Conservation (phyloP, 2,329 filamentous ascomycete species). For the Alternaria arborescens region DNA sequence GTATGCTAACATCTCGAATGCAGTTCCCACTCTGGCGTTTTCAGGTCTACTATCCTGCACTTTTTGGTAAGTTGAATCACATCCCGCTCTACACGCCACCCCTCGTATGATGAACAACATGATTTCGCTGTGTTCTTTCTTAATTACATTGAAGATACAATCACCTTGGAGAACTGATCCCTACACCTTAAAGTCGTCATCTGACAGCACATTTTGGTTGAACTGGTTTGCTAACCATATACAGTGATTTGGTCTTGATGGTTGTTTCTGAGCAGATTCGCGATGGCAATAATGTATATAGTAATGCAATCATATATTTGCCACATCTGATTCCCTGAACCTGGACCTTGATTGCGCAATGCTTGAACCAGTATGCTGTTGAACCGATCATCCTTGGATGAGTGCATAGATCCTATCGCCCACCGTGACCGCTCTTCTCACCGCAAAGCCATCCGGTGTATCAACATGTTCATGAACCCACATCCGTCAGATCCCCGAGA, state of each 20-base stretch:
- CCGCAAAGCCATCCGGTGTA: constrained; percentile 10
- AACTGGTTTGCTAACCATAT: constrained; percentile 16
- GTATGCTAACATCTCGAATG: constrained; percentile 32
- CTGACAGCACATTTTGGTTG: background rate
- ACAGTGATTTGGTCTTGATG: constrained; percentile 4
- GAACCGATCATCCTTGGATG: background rate
- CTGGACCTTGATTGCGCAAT: constrained; percentile 1
- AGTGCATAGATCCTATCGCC: constrained; percentile 1
- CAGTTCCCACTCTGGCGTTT: constrained; percentile 11
- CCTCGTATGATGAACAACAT: constrained; percentile 65
- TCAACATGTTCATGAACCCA: constrained; percentile 10
- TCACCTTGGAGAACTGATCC: constrained; percentile 72
- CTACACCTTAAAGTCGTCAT: background rate
- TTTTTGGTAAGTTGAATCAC: constrained; percentile 26
- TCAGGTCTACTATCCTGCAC: background rate
- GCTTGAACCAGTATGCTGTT: background rate
- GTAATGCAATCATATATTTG: constrained; percentile 1
- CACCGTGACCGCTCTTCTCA: constrained; percentile 26
- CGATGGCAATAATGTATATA: constrained; percentile 11
- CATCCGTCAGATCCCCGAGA: constrained; percentile 5
- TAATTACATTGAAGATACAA: constrained; percentile 68
- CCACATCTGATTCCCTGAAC: background rate
- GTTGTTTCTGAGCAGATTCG: background rate
- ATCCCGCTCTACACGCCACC: constrained; percentile 11
- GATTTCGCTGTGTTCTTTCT: constrained; percentile 70